A percentile compares a stretch with the other conserved stretches of the same genome.
Conservation (phyloP, 2,329 filamentous ascomycete species). For the Seiridium cupressi region DNA sequence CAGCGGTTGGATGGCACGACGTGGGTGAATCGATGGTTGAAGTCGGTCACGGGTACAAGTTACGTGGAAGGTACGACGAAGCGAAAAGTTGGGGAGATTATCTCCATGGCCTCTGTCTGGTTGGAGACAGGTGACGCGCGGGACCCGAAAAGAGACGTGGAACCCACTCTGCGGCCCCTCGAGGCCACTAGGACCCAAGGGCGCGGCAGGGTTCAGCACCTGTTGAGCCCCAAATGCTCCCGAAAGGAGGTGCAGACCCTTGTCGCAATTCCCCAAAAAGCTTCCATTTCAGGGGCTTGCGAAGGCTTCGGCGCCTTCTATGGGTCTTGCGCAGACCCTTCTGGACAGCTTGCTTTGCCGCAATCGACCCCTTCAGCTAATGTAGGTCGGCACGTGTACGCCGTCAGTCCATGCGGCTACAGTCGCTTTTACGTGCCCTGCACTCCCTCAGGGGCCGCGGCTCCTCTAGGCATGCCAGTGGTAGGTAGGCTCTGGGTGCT, state of each 20-base stretch:
- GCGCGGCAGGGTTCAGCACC: neutral
- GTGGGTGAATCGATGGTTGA: neutral
- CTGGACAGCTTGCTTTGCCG: neutral
- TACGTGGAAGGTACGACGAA: slow-evolving; percentile 1
- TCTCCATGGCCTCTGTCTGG: slow-evolving; percentile 3
- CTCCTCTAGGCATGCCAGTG: neutral
- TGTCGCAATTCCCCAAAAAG: neutral
- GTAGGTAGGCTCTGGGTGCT: neutral
- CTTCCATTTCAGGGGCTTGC: slow-evolving; percentile 4
- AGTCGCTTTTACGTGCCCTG: neutral
- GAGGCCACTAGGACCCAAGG: neutral
- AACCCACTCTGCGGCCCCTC: neutral
- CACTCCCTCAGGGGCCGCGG: too few species aligned
- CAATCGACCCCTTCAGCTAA: neutral
- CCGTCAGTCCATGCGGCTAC: neutral
- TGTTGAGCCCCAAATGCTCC: neutral
- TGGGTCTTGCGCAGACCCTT: neutral
- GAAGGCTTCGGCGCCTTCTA: neutral
- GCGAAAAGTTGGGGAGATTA: slow-evolving; percentile 1
- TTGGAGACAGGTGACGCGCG: slow-evolving; percentile 5
- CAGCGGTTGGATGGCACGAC: neutral
- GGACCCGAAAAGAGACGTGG: slow-evolving; percentile 4
- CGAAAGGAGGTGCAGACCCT: neutral
- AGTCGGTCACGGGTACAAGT: neutral
- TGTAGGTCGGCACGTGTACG: neutral